Evolutionary conservation across 331 rosid species (phyloP), one percentile per base, ranked within the genome.

Genomic region (Quercus phellos): DNA sequence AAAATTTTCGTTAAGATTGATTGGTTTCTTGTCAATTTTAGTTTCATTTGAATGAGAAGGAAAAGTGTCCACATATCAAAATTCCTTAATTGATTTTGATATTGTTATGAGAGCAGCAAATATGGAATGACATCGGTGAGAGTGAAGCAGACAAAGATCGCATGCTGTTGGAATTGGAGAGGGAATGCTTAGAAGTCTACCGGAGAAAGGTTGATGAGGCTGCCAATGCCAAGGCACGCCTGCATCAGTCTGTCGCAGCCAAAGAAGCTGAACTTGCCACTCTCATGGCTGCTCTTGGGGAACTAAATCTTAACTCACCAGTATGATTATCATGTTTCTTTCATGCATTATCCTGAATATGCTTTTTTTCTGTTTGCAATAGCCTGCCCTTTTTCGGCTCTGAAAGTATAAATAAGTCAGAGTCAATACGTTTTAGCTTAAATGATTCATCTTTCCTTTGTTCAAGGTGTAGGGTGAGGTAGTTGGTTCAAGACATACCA

Each of bases 221-320:
- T 70, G 90, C 86, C 77, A 91, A 91, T 86, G 85, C 87, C 61
- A 92, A 92, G 87, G 98, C 99, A 26, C 93, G 94, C 51, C 93
- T 92, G 77, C 96, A 94, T 84, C 99, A 94, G 72, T 89, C 91
- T 0, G 94, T 92, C 72, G 96, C 97, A 0, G 88, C 98, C 69
- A 92, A 92, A 88, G 99, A 94, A 83, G 99, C 99, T 3, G 98
- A 94, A 85, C 89, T 94, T 79, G 98, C 99, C 9, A 94, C 98
- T 22, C 90, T 94, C 54, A 70, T 87, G 79, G 99, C 98, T 85
- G 78, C 94, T 12, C 96, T 94, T 18, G 99, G 99, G 6, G 98
- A 94, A 77, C 96, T 92, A 46, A 91, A 82, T 77, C 60, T 89
- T 83, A 85, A 82, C 61, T 94, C 98, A 4, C 93, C 91, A 87